These are phyloP conservation scores for Aspergillus ustus DNA, from an alignment of 2,329 filamentous ascomycete species.

Conservation along the genomic window DNA sequence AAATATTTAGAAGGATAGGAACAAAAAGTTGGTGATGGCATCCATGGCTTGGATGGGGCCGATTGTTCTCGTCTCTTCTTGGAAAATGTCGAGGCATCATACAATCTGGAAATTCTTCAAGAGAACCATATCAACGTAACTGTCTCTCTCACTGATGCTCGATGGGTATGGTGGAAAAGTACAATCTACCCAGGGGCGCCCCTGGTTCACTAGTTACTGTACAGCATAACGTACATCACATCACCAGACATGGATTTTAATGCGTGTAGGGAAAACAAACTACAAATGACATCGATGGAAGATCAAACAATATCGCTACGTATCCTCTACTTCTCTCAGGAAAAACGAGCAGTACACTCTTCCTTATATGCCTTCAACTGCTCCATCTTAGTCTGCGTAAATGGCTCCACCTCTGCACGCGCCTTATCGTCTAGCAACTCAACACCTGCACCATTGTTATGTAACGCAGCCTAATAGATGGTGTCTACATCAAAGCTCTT, in stretches of 20 bases:
- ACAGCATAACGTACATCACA: too few relatives aligned
- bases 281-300: too few relatives aligned
- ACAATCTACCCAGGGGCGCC: constrained; percentile 28
- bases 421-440: constrained; percentile 25
- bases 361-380: constrained; percentile 4
- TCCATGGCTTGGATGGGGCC: constrained; percentile 25
- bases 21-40: constrained; percentile 26
- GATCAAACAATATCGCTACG: too few relatives aligned
- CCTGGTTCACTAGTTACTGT: too few relatives aligned
- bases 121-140: constrained; percentile 30
- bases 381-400: constrained; percentile 14
- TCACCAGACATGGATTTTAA: constrained; percentile 34
- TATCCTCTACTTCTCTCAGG: too few relatives aligned
- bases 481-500: constrained; percentile 33
- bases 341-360: not conserved
- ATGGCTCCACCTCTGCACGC: constrained; percentile 21
- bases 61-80: constrained; percentile 34
- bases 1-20: too few relatives aligned
- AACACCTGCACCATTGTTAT: constrained; percentile 25
- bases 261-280: too few relatives aligned
- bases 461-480: constrained; percentile 32
- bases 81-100: constrained; percentile 30
- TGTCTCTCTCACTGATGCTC: constrained; percentile 29
- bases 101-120: constrained; percentile 28
- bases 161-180: constrained; percentile 29